Conservation (phyloP, 2,329 filamentous ascomycete genomes). For the Blastomyces parvus region DNA sequence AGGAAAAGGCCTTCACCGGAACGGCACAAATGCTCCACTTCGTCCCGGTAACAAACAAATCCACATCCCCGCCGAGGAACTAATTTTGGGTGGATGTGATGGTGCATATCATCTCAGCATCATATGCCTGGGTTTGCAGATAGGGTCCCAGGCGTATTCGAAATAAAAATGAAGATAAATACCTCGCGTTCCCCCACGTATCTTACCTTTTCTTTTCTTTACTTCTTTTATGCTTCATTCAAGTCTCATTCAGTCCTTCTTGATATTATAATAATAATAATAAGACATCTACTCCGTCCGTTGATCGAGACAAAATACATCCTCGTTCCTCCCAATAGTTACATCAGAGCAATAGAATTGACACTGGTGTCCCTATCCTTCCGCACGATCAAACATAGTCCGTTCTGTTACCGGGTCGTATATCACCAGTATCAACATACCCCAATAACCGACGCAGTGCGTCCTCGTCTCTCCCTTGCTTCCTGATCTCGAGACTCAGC, state of each 20-base stretch:
- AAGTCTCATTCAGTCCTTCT: not conserved
- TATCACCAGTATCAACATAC: not conserved
- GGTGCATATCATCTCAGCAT: not conserved
- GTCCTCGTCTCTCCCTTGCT: slow-evolving; percentile 1
- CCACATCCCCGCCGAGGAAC: not conserved
- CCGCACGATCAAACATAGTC: not conserved
- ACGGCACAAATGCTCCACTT: not conserved
- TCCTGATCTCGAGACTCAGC: not conserved
- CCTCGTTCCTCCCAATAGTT: not conserved
- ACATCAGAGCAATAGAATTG: not conserved
- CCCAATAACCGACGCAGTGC: not conserved
- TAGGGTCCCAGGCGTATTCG: not conserved
- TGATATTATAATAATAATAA: not conserved
- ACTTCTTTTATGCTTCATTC: not conserved
- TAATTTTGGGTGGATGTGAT: not conserved
- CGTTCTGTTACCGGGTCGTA: not conserved
- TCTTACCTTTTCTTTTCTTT: not conserved
- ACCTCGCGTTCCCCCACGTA: not conserved
- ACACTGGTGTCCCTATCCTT: not conserved
- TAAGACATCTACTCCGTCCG: not conserved
- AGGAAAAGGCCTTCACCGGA: not conserved
- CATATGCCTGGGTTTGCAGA: not conserved
- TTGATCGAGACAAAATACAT: not conserved
- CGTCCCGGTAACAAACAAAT: not conserved
- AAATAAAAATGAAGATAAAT: not conserved